These are phyloP conservation scores for Pythium rishiriense DNA, from an alignment of 352 stramenopile species.

Conservation along the genomic window DNA sequence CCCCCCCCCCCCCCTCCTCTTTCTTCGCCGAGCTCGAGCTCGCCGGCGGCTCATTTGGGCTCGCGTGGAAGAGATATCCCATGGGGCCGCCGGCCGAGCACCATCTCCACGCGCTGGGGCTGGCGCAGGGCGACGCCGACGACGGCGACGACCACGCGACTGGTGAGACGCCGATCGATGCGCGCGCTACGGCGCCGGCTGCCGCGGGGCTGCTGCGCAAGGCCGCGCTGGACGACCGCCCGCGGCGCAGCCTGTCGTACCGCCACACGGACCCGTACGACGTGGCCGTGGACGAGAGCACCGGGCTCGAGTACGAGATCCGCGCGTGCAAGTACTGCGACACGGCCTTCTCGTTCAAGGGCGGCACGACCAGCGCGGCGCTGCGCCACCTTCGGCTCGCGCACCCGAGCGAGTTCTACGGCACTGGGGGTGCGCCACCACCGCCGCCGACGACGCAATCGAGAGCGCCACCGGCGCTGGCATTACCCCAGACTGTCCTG, in stretches of 20 bases:
- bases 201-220: slow-evolving; percentile 14
- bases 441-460: no score
- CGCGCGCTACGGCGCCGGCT: neutral
- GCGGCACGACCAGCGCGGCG: slow-evolving; percentile 50
- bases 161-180: no score
- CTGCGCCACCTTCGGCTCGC: slow-evolving; percentile 49
- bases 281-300: slow-evolving; percentile 24
- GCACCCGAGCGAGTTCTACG: slow-evolving; percentile 31
- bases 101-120: neutral
- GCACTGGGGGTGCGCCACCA: neutral
- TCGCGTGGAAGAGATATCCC: neutral
- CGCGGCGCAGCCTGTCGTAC: slow-evolving; percentile 48
- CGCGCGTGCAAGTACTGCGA: slow-evolving; percentile 50
- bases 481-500: no score
- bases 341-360: slow-evolving; percentile 51
- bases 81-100: neutral
- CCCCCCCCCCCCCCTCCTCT: no score
- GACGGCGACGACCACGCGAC: neutral
- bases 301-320: slow-evolving; percentile 38
- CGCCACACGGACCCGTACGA: slow-evolving; percentile 37
- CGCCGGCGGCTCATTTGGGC: slow-evolving; percentile 1
- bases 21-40: no score
- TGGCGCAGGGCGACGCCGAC: neutral
- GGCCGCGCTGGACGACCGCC: slow-evolving; percentile 22
- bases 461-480: no score